Conservation (phyloP, 2,329 filamentous ascomycete genomes). For the Cytospora piceae region DNA sequence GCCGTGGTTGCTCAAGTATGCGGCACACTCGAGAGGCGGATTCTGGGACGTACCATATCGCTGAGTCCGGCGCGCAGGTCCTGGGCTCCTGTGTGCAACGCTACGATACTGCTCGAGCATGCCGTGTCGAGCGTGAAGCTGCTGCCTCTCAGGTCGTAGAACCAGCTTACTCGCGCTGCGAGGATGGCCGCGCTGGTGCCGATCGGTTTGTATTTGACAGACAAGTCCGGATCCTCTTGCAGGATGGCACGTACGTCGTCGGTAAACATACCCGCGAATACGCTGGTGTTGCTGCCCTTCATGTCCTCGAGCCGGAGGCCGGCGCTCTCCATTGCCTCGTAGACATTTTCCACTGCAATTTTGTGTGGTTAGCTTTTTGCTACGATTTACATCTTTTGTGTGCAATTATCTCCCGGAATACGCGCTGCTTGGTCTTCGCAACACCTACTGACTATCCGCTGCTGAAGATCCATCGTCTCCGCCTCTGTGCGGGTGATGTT, state of each 20-base stretch:
- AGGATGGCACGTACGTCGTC: constrained; percentile 39
- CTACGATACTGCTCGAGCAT: constrained; percentile 48
- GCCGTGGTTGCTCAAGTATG: constrained; percentile 6
- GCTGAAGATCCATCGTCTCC: constrained; percentile 26
- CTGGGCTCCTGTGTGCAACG: constrained; percentile 31
- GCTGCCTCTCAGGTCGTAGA: constrained; percentile 46
- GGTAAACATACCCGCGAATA: constrained; percentile 41
- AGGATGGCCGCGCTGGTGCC: constrained; percentile 43
- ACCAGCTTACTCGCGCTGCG: constrained; percentile 48
- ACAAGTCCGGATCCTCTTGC: constrained; percentile 35
- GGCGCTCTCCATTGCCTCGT: constrained; percentile 27
- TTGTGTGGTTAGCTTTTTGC: constrained; percentile 13
- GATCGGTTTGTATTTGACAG: constrained; percentile 41
- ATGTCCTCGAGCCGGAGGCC: constrained; percentile 35
- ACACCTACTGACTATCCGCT: constrained; percentile 22
- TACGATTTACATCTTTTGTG: not conserved
- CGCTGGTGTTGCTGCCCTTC: constrained; percentile 41
- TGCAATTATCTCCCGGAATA: not conserved
- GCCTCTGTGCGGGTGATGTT: constrained; percentile 24
- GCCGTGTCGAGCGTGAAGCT: constrained; percentile 52
- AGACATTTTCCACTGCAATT: constrained; percentile 24
- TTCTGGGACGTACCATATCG: constrained; percentile 20
- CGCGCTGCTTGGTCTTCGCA: not conserved
- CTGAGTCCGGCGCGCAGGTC: constrained; percentile 24
- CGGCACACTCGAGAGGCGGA: not conserved